Base-by-base conservation (phyloP, 805 yeast species). In the Starmera dryadoides region DNA sequence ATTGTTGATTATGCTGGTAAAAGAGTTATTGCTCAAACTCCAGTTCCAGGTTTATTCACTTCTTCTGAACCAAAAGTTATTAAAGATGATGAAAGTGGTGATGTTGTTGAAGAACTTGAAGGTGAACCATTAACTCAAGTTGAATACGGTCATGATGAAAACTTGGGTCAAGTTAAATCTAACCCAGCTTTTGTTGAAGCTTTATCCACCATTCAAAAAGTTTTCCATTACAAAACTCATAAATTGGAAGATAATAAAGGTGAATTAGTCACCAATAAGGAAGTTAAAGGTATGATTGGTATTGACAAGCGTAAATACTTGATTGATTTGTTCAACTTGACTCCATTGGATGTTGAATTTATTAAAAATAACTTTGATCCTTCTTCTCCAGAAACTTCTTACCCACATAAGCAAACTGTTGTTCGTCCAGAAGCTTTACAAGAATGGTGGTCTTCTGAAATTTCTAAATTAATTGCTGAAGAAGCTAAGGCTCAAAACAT, bases 1-100 rank as follows among this genome's bases (percentile, higher is more conserved):
- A 72, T 88, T 42, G 86, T 91, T 40, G 98, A 91, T 60, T 91
- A 77, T 63, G 79, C 85, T 55, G 98, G 98, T 44, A 81, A 78
- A 52, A 76, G 98, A 59, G 69, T 91, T 29, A 73, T 91, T 30
- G 86, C 95, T 59, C 98, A 91, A 66, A 86, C 96, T 12, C 96
- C 96, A 11, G 95, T 91, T 33, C 98, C 98, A 14, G 98, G 98
- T 43, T 57, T 69, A 30, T 63, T 66, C 41, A 49, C 60, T 9
- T 62, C 64, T 10, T 51, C 64, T 52, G 71, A 73, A 40, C 58
- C 66, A 17, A 59, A 55, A 30, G 54, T 54, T 22, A 57, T 55
- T 34, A 65, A 61, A 30, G 69, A 69, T 35, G 66, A 60, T 31
- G 72, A 63, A 30, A 63, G 66, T 22, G 67, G 63, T 21, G 63